phyloP scores from a whole-genome alignment of 495 filamentous ascomycete species.

The Cairneyella variabilis region DNA sequence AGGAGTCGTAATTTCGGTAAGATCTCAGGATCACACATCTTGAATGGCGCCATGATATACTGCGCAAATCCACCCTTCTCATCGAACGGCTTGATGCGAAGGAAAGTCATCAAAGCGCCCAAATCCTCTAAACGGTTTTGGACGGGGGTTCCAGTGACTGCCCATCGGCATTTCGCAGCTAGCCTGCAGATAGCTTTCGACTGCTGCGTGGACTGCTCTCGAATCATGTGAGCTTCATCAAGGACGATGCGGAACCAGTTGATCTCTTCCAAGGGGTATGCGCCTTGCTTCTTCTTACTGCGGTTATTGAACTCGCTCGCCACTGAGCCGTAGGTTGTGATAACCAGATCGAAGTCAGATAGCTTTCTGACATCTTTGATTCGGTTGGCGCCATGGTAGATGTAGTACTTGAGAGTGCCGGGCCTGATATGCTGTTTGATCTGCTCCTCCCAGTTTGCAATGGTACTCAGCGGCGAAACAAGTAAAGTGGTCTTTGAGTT shows the following conservation, averaged over 20 bases:
- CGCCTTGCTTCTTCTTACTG: conserved; percentile 51
- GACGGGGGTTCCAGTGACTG: conserved; percentile 88
- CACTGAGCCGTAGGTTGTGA: conserved; percentile 90
- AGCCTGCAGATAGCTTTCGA: conserved; percentile 83
- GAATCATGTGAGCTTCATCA: conserved; percentile 93
- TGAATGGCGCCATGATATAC: conserved; percentile 78
- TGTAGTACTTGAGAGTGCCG: conserved; percentile 58
- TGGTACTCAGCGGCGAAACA: conserved; percentile 82
- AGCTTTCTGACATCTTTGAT: conserved; percentile 63
- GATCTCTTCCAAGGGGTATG: conserved; percentile 67
- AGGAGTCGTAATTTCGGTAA: conserved; percentile 82
- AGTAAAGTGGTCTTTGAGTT: conserved; percentile 82
- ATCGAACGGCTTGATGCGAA: conserved; percentile 83
- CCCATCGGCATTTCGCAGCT: conserved; percentile 81
- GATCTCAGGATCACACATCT: conserved; percentile 73
- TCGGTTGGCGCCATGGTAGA: conserved; percentile 80
- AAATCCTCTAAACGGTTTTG: conserved; percentile 93
- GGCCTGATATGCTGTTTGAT: conserved; percentile 73
- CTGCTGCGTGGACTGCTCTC: conserved; percentile 73
- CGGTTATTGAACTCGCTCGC: conserved; percentile 68
- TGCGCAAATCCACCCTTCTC: conserved; percentile 68
- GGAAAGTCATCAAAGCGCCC: conserved; percentile 82
- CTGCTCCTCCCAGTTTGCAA: conserved; percentile 90
- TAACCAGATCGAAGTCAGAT: conserved; percentile 71
- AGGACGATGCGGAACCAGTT: conserved; percentile 95